These are phyloP conservation scores for Kokia cookei DNA, from an alignment of 441 rosid species.

Conservation along the genomic window DNA sequence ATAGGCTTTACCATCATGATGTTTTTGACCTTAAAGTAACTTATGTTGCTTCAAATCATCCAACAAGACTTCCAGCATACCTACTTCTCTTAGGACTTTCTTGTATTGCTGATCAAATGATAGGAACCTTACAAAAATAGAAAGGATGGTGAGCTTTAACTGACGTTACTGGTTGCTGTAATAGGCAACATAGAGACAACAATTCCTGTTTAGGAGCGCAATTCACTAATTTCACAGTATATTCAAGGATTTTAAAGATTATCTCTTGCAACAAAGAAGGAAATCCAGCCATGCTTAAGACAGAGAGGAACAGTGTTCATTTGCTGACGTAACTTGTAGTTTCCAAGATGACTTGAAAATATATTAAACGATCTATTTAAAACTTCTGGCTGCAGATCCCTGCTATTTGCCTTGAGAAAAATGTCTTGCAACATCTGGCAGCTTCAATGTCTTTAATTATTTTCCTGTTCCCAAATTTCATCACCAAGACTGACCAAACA, in stretches of 20 bases:
- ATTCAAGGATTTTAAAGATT: constrained; percentile 97
- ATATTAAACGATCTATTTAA: constrained; percentile 94
- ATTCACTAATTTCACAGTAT: constrained; percentile 97
- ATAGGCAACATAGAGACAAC: constrained; percentile 93
- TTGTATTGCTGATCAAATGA: constrained; percentile 99
- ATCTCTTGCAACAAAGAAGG: constrained; percentile 91
- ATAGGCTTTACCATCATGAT: constrained; percentile 28
- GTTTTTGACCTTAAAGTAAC: constrained; percentile 77
- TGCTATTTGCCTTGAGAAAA: constrained; percentile 85
- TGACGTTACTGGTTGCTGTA: constrained; percentile 91
- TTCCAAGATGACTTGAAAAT: constrained; percentile 97
- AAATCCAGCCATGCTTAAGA: constrained; percentile 95
- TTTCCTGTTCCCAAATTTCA: constrained; percentile 77
- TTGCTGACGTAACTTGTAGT: constrained; percentile 88
- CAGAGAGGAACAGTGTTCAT: constrained; percentile 86
- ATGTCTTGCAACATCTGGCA: constrained; percentile 96
- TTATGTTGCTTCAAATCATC: constrained; percentile 97
- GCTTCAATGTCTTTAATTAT: constrained; percentile 98
- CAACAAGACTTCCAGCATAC: constrained; percentile 85
- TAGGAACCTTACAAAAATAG: constrained; percentile 90
- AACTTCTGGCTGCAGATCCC: constrained; percentile 94
- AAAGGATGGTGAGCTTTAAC: constrained; percentile 84
- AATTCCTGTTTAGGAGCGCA: constrained; percentile 98
- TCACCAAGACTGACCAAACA: constrained; percentile 25
- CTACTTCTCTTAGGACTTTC: constrained; percentile 96